Conservation (phyloP, 192 early-diverging fungal genomes). For the Coemansia sp. region DNA sequence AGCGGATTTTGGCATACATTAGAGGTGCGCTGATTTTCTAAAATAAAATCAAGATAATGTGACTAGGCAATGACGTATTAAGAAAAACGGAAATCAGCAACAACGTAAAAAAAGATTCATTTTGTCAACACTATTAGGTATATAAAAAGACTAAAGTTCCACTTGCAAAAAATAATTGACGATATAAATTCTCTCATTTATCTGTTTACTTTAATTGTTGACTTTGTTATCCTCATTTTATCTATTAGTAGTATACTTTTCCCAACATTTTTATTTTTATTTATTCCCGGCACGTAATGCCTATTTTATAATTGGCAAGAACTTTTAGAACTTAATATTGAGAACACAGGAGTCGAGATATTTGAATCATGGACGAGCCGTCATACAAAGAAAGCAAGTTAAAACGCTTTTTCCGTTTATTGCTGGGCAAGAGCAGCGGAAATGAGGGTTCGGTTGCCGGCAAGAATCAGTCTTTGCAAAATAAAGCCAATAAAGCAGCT, state of each 20-base stretch:
- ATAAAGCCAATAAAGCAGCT: not conserved
- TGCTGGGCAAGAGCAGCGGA: not conserved
- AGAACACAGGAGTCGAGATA: not conserved
- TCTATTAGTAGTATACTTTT: no score
- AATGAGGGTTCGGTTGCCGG: not conserved
- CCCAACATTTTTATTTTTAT: no score
- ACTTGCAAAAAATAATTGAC: no score
- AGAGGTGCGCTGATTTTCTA: not conserved
- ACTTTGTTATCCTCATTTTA: no score
- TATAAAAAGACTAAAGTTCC: not conserved
- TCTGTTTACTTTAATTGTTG: no score
- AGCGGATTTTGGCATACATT: not conserved
- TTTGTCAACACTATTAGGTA: not conserved
- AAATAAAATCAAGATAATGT: not conserved
- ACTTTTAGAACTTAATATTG: no score
- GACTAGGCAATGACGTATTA: not conserved
- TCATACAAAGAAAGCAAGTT: not conserved
- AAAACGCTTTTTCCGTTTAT: not conserved
- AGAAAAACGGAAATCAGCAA: not conserved
- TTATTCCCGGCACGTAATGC: no score
- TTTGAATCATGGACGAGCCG: not conserved
- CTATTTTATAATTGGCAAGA: no score
- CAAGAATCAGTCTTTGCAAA: not conserved
- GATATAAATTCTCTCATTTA: no score
- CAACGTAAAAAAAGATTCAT: not conserved